phyloP scores from a whole-genome alignment of 2,329 filamentous ascomycete genomes.

The Penicillium crustosum region DNA sequence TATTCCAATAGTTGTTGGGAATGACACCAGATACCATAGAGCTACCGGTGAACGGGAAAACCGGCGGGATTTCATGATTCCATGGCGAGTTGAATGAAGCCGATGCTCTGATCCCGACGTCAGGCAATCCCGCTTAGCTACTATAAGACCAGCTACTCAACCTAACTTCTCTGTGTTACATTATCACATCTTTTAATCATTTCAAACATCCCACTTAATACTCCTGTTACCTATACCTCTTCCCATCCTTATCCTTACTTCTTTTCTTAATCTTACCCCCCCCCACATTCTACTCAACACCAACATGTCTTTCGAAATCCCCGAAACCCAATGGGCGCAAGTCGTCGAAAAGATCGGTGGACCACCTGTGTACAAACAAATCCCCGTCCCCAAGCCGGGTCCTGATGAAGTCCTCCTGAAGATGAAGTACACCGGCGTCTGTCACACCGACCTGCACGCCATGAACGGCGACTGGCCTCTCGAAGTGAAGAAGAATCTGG shows the following conservation, averaged over 20 bases:
- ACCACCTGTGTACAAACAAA: conserved; percentile 57
- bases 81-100: neutral
- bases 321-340: conserved; percentile 85
- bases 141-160: neutral
- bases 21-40: neutral
- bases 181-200: neutral
- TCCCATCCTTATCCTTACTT: neutral
- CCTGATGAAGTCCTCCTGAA: conserved; percentile 91
- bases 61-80: neutral
- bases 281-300: neutral
- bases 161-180: neutral
- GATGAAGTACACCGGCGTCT: conserved; percentile 86
- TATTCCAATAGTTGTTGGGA: neutral
- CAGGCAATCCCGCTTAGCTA: neutral
- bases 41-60: neutral
- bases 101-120: neutral
- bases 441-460: conserved; percentile 81
- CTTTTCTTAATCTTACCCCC: neutral
- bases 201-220: neutral
- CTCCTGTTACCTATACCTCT: neutral
- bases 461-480: conserved; percentile 90
- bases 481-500: conserved; percentile 75
- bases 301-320: conserved; percentile 52
- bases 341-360: conserved; percentile 80
- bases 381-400: conserved; percentile 76